phyloP scores from a whole-genome alignment of 139 green algal species.

The Mesotaenium endlicherianum region DNA sequence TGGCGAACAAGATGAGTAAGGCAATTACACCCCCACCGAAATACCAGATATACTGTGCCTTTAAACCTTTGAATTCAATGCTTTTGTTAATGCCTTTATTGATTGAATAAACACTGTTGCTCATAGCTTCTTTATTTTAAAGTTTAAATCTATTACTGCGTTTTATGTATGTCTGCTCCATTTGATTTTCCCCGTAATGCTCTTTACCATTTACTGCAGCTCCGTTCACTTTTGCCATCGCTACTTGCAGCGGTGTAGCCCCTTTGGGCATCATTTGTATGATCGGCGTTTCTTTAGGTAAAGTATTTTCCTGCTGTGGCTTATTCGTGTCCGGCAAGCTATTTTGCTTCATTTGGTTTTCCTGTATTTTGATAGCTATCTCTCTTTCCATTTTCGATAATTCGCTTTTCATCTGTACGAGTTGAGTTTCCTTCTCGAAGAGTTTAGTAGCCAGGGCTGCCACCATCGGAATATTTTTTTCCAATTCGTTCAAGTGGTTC shows the following conservation, averaged over 20 bases:
- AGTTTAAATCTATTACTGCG: no score
- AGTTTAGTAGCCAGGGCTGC: not conserved
- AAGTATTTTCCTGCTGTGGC: no score
- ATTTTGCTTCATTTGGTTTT: not conserved
- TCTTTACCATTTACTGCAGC: no score
- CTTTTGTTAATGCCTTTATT: not conserved
- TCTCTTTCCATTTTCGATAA: not conserved
- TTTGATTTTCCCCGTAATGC: no score
- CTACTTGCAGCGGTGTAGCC: no score
- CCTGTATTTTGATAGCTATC: not conserved
- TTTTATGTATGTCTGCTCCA: no score
- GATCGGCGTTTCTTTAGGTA: no score
- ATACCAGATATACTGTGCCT: not conserved
- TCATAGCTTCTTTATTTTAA: not conserved
- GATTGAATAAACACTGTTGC: not conserved
- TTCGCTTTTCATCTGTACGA: not conserved
- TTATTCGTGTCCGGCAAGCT: no score
- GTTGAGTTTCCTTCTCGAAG: not conserved
- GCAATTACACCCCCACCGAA: not conserved
- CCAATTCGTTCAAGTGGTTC: not conserved
- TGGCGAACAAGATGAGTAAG: not conserved
- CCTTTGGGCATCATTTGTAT: no score
- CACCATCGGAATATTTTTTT: not conserved
- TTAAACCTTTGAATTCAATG: not conserved
- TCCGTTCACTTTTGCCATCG: no score